Percentiles rank a stretch among this genome's conserved stretches.
These are phyloP conservation scores for Psilocybe cyanescens DNA, from an alignment of 768 basidiomycete genomes.

Conservation along the genomic window DNA sequence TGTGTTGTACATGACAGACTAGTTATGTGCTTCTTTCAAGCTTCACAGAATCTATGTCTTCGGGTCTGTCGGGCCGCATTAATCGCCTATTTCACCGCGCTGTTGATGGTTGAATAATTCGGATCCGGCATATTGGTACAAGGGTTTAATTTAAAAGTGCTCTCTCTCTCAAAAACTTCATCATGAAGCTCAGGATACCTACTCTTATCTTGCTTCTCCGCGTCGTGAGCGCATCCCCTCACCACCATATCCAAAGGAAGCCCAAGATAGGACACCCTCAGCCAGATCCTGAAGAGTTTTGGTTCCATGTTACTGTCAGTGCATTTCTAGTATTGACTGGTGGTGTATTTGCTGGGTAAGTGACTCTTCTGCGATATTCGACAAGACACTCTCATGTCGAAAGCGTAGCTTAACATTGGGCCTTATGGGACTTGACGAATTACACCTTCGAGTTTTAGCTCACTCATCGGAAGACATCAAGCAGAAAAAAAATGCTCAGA, in stretches of 20 bases:
- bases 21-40: no score
- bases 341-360: constrained; percentile 90
- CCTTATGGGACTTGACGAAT: constrained; percentile 93
- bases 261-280: constrained; percentile 26
- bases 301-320: constrained; percentile 72
- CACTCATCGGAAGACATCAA: constrained; percentile 73
- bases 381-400: not conserved
- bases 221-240: constrained; percentile 21
- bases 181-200: constrained; percentile 23
- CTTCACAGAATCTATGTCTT: no score
- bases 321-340: constrained; percentile 76
- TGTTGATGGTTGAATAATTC: not conserved
- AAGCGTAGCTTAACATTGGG: constrained; percentile 78
- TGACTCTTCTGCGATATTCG: constrained; percentile 20
- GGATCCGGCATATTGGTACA: not conserved
- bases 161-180: not conserved
- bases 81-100: no score
- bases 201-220: constrained; percentile 22
- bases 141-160: not conserved
- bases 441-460: constrained; percentile 86
- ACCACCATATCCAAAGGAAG: constrained; percentile 12
- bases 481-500: constrained; percentile 73
- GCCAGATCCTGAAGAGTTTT: constrained; percentile 53
- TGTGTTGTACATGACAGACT: no score
- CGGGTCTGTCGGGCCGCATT: no score